A percentile compares a stretch with the other conserved stretches of the same genome.
phyloP scores from a whole-genome alignment of 495 filamentous ascomycete species.

The Aspergillus baeticus region DNA sequence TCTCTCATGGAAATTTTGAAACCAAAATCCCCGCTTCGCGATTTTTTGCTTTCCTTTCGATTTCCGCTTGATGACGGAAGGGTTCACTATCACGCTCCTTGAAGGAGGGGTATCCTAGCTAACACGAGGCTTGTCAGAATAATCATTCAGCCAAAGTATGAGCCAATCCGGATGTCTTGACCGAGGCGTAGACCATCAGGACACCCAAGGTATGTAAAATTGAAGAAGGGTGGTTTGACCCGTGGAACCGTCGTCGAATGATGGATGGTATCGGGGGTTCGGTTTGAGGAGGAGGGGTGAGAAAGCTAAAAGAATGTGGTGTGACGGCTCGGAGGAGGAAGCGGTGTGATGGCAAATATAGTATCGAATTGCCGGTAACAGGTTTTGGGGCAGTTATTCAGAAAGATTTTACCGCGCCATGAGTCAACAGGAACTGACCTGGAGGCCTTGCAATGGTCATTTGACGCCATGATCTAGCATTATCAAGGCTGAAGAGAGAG shows the following conservation, averaged over 20 bases:
- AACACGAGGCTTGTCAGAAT: conserved; percentile 11
- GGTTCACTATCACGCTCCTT: conserved; percentile 4
- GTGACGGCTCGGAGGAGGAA: conserved; percentile 17
- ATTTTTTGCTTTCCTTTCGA: not conserved
- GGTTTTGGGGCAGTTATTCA: not conserved
- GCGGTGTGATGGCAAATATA: conserved; percentile 19
- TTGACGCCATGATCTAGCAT: conserved; percentile 15
- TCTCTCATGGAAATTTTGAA: conserved; percentile 3
- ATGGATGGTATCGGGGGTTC: conserved; percentile 12
- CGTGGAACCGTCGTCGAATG: conserved; percentile 21
- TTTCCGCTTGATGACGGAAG: not conserved
- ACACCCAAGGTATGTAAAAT: conserved; percentile 12
- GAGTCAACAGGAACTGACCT: conserved; percentile 9
- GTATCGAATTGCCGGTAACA: not conserved
- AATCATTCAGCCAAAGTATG: conserved; percentile 14
- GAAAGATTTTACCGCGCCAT: not conserved
- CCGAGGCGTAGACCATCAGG: conserved; percentile 19
- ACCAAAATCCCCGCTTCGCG: not conserved
- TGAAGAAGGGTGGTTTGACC: conserved; percentile 16
- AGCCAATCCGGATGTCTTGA: conserved; percentile 12
- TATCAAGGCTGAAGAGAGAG: conserved; percentile 13
- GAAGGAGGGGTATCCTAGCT: conserved; percentile 1
- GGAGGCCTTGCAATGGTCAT: conserved; percentile 10
- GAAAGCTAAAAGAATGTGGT: conserved; percentile 19
- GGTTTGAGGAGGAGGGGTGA: conserved; percentile 16